Evolutionary conservation across 2,329 filamentous ascomycete genomes (phyloP).

Genomic region (Trichophyton benhamiae): DNA sequence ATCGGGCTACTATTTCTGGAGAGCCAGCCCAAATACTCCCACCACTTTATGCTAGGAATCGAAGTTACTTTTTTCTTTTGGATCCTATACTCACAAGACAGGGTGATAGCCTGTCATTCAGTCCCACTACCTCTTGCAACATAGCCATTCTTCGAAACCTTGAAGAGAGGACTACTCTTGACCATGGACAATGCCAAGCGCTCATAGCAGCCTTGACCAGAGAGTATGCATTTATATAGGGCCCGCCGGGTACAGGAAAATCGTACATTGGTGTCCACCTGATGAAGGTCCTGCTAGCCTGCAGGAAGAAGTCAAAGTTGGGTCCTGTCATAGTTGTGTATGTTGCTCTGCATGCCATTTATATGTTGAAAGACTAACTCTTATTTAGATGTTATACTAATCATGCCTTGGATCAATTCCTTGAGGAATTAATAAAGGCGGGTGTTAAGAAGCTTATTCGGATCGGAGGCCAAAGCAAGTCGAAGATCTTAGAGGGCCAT

Average conservation of each 20-base stretch:
- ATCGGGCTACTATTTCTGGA: neutral
- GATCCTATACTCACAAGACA: neutral
- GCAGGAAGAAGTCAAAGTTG: constrained; percentile 21
- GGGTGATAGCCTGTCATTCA: neutral
- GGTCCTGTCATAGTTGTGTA: constrained; percentile 29
- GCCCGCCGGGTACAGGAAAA: constrained; percentile 60
- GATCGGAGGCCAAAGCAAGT: constrained; percentile 49
- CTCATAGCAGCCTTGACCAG: constrained; percentile 24
- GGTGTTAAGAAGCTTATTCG: constrained; percentile 49
- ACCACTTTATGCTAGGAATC: constrained; percentile 15
- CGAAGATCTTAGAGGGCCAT: constrained; percentile 37
- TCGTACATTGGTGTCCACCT: constrained; percentile 48
- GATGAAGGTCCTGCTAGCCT: constrained; percentile 35
- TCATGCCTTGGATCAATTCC: constrained; percentile 53
- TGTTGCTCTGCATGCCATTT: neutral
- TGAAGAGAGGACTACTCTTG: constrained; percentile 29
- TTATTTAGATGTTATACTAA: constrained; percentile 49
- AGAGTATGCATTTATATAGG: constrained; percentile 52
- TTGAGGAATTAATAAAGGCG: constrained; percentile 50
- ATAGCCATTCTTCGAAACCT: neutral
- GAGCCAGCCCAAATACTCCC: constrained; percentile 9
- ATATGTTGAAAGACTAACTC: neutral
- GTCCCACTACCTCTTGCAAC: neutral
- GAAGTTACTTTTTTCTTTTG: neutral
- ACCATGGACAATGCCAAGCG: constrained; percentile 26